Evolutionary conservation across 257 asterid genomes (phyloP), one percentile per base, ranked within the genome.

Genomic region (Solanum boliviense): DNA sequence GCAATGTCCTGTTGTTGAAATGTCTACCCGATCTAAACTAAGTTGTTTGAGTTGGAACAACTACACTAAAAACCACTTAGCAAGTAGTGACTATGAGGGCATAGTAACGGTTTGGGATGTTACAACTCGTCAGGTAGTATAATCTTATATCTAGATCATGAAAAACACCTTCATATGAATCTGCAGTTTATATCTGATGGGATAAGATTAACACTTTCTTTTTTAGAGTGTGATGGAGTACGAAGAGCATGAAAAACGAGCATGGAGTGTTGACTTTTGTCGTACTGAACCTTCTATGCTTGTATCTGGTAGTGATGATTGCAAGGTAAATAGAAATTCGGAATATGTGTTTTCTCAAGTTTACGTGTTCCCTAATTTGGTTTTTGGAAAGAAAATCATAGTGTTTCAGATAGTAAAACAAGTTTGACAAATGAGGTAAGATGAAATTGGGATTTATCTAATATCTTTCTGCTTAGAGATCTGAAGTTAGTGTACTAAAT

Each of bases 71-170:
- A 93, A 90, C 89, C 93, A 94, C 85, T 90, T 96, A 88, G 98
- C 96, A n/a, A 96, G 99, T 88, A 95, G 98, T 56, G 99, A 96
- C 90, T 94, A 96, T 88, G 99, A 95, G 89, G 99, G 99, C 90
- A 93, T 95, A 87, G 96, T 94, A 78, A 96, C 98, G 76, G 97
- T 96, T 83, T 96, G 99, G 98, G 97, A 96, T 92, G 98, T 94
- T 73, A 92, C 98, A 76, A 96, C 98, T 78, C 94, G 94, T 62
- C 98, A 95, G 98, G 98, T 94, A 92, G 83, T 89, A 70, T 86
- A 71, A 41, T 36, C 85, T 76, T 83, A 56, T 56, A 58, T 75
- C 6, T 29, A 18, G 85, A 44, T 86, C 84, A 76, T 71, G 83
- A 68, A 67, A 84, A 87, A 35, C 75, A 68, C 85, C 62, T 34